Evolutionary conservation across 495 filamentous ascomycete species (phyloP).

Genomic region (Tuber indicum): DNA sequence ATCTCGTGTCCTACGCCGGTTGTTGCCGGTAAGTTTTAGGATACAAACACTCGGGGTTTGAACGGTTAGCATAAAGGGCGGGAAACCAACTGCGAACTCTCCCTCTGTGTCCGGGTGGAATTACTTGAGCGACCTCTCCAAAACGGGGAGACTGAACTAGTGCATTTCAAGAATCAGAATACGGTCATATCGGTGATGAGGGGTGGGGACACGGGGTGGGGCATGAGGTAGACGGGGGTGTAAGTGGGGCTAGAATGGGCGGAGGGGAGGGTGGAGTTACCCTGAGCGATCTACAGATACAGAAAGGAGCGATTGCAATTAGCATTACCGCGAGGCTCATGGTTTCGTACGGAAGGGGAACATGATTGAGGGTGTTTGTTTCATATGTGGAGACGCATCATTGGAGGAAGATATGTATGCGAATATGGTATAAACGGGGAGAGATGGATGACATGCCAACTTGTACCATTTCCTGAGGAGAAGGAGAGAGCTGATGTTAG

Average conservation of each 20-base stretch:
- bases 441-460: slow-evolving; percentile 61
- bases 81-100: slow-evolving; percentile 34
- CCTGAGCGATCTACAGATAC: slow-evolving; percentile 53
- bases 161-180: slow-evolving; percentile 40
- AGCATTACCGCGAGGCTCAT: slow-evolving; percentile 20
- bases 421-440: slow-evolving; percentile 22
- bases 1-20: slow-evolving; percentile 52
- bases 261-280: slow-evolving; percentile 45
- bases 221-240: not conserved
- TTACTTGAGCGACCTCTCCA: slow-evolving; percentile 61
- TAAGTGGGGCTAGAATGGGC: not conserved
- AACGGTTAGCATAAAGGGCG: not conserved
- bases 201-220: not conserved
- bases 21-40: not conserved
- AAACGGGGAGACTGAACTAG: slow-evolving; percentile 77
- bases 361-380: not conserved
- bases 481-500: slow-evolving; percentile 11
- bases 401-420: slow-evolving; percentile 30
- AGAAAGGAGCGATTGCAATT: slow-evolving; percentile 24
- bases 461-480: slow-evolving; percentile 90
- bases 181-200: not conserved
- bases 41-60: not conserved
- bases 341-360: slow-evolving; percentile 17
- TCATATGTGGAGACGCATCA: not conserved
- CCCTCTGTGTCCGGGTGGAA: slow-evolving; percentile 43